Base-by-base conservation (phyloP, 2,329 filamentous ascomycete genomes). In the Curvularia hawaiiensis region DNA sequence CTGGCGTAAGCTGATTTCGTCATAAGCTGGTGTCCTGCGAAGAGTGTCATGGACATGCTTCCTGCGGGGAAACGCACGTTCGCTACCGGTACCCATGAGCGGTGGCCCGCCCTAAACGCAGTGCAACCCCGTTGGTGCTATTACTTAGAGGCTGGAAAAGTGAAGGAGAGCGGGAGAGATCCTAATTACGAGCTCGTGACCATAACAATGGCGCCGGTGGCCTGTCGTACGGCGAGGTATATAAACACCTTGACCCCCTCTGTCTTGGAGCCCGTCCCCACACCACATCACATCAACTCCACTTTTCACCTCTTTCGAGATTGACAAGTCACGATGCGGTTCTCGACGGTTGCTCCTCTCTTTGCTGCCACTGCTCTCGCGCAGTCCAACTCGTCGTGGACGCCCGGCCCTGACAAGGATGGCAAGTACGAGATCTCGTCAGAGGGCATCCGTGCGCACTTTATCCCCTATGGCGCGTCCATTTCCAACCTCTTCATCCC, bases 381-480 rank as follows among this genome's bases (percentile, higher is more conserved):
- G 38, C 68, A 74, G 65, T 50, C 59, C 46, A 73, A 70, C 48
- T 48, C 28, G 50, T 67, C 39, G 33, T 53, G 39, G 45, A 50
- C 69, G 9, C 52, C 63, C 26, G 71, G 71, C 10, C 72, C 74
- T 40, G 71, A 77, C 54, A 62, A 73, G 47, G 72, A 82, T 56
- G 80, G 80, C 60, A 90, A 92, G 76, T 92, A 91, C 79, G 88
- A 87, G 79, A 85, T 92, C 74, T 79, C 82, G 57, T 86, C 88
- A 62, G 81, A 86, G 50, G 85, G 85, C 56, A 88, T 92, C 65
- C 79, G 85, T 50, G 89, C 86, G 9, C 79, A 82, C 46, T 92
- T 92, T 75, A 87, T 92, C 45, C 82, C 88, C 1, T 92, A 92
- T 68, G 90, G 89, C 60, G 90, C 90, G 8, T 86, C 87, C 57